Conservation (phyloP, 352 stramenopile species). For the Phytophthora boehmeriae region DNA sequence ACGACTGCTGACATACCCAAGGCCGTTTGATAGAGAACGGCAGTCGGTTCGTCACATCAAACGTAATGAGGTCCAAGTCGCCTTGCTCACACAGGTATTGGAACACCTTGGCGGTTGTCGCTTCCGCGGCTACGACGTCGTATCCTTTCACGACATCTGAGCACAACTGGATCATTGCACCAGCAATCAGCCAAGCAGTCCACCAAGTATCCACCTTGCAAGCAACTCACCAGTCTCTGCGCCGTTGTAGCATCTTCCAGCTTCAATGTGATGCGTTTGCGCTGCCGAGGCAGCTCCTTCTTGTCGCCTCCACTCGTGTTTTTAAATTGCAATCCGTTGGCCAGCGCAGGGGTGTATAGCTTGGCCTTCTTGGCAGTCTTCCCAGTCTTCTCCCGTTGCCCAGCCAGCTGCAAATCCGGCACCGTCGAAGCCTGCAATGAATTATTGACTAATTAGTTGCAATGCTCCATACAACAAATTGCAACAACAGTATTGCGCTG, state of each 20-base stretch:
- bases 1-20: slow-evolving; percentile 44
- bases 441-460: too few species aligned
- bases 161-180: slow-evolving; percentile 37
- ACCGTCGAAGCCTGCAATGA: slow-evolving; percentile 26
- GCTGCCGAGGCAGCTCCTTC: slow-evolving; percentile 52
- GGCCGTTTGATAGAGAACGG: slow-evolving; percentile 82
- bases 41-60: slow-evolving; percentile 79
- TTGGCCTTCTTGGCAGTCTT: slow-evolving; percentile 74
- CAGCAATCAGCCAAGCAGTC: not conserved
- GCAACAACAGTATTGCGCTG: too few species aligned
- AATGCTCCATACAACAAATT: not conserved
- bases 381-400: slow-evolving; percentile 35
- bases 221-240: slow-evolving; percentile 55
- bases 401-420: slow-evolving; percentile 36
- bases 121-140: slow-evolving; percentile 79
- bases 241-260: slow-evolving; percentile 72
- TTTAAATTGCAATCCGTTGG: slow-evolving; percentile 53
- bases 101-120: slow-evolving; percentile 71
- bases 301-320: slow-evolving; percentile 12
- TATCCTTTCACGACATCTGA: slow-evolving; percentile 70
- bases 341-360: slow-evolving; percentile 50
- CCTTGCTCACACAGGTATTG: slow-evolving; percentile 84
- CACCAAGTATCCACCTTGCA: not conserved
- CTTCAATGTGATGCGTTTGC: slow-evolving; percentile 79
- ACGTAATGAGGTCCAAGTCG: slow-evolving; percentile 83